Evolutionary conservation across 176 grass and related monocot species (phyloP).

Genomic region (Tuctoria greenei): DNA sequence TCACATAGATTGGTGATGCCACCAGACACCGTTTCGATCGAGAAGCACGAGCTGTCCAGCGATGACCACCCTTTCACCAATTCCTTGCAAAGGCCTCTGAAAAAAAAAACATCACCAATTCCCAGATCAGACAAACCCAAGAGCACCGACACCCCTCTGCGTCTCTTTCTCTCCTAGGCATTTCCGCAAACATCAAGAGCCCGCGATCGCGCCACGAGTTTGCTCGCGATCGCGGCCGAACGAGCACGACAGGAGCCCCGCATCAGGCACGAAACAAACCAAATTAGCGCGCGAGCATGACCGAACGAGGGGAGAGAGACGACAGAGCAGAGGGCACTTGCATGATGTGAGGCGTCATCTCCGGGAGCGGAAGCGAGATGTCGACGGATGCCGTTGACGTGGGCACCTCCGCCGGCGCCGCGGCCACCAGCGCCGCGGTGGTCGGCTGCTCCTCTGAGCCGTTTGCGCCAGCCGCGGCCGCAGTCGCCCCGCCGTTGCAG

Average conservation of each 20-base stretch:
- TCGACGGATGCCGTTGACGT: constrained; percentile 53
- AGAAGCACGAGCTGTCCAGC: constrained; percentile 71
- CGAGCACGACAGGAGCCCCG: not conserved
- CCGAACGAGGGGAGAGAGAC: constrained; percentile 15
- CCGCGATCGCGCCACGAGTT: not conserved
- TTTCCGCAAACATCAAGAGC: constrained; percentile 31
- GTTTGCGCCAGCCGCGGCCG: not conserved
- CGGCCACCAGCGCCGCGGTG: not conserved
- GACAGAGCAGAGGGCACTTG: constrained; percentile 35
- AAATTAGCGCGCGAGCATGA: not conserved
- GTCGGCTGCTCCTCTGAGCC: constrained; percentile 19
- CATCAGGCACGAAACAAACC: not conserved
- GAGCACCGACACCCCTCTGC: not conserved
- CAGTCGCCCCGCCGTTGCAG: constrained; percentile 27
- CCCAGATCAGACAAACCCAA: constrained; percentile 3
- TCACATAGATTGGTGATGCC: constrained; percentile 94
- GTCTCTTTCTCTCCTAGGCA: not conserved
- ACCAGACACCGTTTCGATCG: constrained; percentile 74
- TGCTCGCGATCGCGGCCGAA: too few species aligned
- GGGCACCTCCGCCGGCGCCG: constrained; percentile 44
- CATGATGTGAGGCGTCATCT: constrained; percentile 78
- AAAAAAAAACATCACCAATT: constrained; percentile 17
- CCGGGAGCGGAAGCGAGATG: constrained; percentile 66
- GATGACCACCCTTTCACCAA: constrained; percentile 57
- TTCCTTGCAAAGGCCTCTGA: constrained; percentile 76